Base-by-base conservation (phyloP, 768 basidiomycete species). In the Auricularia cornea region DNA sequence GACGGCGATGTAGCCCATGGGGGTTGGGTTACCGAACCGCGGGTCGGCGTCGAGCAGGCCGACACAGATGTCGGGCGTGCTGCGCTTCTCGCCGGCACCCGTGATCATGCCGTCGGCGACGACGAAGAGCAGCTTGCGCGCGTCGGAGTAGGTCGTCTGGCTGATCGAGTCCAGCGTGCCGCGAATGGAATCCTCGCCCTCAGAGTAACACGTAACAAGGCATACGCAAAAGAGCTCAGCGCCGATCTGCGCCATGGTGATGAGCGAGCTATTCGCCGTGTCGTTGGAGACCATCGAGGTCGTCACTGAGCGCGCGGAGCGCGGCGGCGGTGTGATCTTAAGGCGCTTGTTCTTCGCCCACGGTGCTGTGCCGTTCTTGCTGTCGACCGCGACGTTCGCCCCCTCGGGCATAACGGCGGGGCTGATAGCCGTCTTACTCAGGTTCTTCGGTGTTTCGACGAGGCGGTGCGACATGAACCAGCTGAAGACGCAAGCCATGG, bases 31-130 rank as follows among this genome's bases (percentile, higher is more conserved):
- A 29, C 96, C 97, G 70, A 98, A 99, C 16, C 97, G 83, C 29
- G 92, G 89, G 74, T 99, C 97, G 3, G 91, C 90, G 68, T 98
- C 94, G 59, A 99, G 74, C 62, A 99, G 73, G 44, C 86, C 81
- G 48, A 98, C 95, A 71, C 96, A 98, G 56, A 94, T 94, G 73
- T 99, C 97, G 6, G 97, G 97, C 6, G 97, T 99, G 66, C 92
- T 94, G 69, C 79, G 81, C 77, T 94, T 96, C 80, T 98, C 97
- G 38, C 97, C 97, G 3, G 89, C 89, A 35, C 97, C 97, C 0
- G 96, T 98, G 67, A 99, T 94, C 93, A 99, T 97, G 1, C 97
- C 97, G 73, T 99, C 97, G 57, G 94, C 94, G 12, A 99, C 89
- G 63, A 99, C 80, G 73, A 98, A 95, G 59, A 99, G 74, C 26